Base-by-base conservation (phyloP, 805 yeast species). In the Limtongia smithiae region DNA sequence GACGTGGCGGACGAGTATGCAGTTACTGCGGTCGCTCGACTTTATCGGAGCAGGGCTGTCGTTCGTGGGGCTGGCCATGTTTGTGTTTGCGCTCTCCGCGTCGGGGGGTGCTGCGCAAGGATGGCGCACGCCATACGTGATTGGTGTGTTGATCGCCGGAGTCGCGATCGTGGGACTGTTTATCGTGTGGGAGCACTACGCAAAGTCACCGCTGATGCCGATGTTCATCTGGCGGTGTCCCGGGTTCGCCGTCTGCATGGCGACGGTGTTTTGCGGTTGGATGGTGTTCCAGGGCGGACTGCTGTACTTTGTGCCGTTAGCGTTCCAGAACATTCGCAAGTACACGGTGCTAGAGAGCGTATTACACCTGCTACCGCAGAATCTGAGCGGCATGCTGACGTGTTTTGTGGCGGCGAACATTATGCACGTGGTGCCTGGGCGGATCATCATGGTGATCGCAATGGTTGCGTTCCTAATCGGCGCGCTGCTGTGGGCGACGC, bases 81-180 rank as follows among this genome's bases (percentile, higher is more conserved):
- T 76, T 34, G 68, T 74, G 27, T 76, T 75, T 55, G 66, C 77
- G 1, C 59, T 75, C 34, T 71, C 78, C 2, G 73, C 73, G 52
- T 71, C 70, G 7, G 72, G 71, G 37, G 66, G 68, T 0, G 65
- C 75, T 2, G 57, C 62, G 14, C 47, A 63, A 12, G 66, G 76
- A 5, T 75, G 79, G 79, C 56, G 58, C 36, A 73, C 79, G 9
- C 70, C 74, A 0, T 75, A 75, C 51, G 73, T 76, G 52, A 65
- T 73, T 47, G 75, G 72, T 4, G 59, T 71, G 5, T 46, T 75
- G 14, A 60, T 74, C n/a, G 65, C 72, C 11, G 78, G 79, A 2
- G 56, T 67, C 7, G 51, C 56, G 0, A 42, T 76, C 11, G 53
- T 76, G 27, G 61, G 60, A 0, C 55, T 45, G 0, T 72, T 76